Percentiles rank a stretch among this genome's conserved stretches.
phyloP scores from a whole-genome alignment of 2,329 filamentous ascomycete species.

The Laburnicola sp. region DNA sequence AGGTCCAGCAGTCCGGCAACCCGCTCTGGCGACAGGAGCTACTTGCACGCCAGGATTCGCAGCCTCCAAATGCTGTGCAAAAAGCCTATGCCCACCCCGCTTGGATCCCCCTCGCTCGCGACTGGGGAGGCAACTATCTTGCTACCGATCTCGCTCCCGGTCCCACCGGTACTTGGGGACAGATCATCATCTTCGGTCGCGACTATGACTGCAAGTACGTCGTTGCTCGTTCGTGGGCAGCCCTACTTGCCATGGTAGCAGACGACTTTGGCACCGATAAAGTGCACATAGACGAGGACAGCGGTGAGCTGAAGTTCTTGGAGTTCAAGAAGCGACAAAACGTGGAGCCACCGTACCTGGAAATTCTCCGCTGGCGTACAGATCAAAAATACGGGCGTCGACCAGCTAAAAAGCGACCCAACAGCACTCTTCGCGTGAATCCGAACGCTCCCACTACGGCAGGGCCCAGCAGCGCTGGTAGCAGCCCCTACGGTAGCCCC shows the following conservation, averaged over 20 bases:
- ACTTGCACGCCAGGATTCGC: constrained; percentile 79
- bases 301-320: constrained; percentile 83
- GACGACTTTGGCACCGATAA: constrained; percentile 93
- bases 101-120: constrained; percentile 94
- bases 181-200: constrained; percentile 93
- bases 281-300: constrained; percentile 91
- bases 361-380: constrained; percentile 91
- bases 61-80: constrained; percentile 83
- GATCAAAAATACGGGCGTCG: constrained; percentile 88
- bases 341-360: constrained; percentile 90
- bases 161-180: constrained; percentile 88
- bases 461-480: constrained; percentile 54
- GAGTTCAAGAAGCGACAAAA: constrained; percentile 82
- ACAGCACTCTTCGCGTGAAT: constrained; percentile 57
- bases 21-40: constrained; percentile 83
- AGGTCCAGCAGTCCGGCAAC: constrained; percentile 57
- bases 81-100: constrained; percentile 90
- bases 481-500: constrained; percentile 66
- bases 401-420: constrained; percentile 53
- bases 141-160: constrained; percentile 91
- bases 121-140: constrained; percentile 98
- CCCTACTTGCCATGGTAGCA: constrained; percentile 81
- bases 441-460: constrained; percentile 51
- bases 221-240: constrained; percentile 85
- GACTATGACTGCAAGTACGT: constrained; percentile 99